phyloP scores from a whole-genome alignment of 805 yeast genomes.

The Tetrapisispora iriomotensis region DNA sequence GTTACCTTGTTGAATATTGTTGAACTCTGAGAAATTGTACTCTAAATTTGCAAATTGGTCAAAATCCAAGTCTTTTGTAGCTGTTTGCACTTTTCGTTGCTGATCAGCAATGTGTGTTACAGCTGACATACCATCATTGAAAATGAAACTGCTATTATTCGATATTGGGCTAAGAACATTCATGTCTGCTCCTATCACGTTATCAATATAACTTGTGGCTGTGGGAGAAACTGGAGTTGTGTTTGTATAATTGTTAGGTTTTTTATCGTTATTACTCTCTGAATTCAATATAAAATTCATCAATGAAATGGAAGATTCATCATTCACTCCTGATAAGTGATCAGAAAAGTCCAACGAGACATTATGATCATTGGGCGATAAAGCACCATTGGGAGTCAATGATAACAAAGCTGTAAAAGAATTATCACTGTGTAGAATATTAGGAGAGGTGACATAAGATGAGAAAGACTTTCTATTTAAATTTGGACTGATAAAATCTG shows the following conservation, averaged over 20 bases:
- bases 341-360: constrained; percentile 12
- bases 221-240: background rate
- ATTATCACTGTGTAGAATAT: constrained; percentile 8
- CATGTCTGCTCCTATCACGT: background rate
- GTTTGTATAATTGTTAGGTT: background rate
- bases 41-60: no score
- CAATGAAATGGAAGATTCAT: background rate
- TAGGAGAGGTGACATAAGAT: background rate
- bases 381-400: constrained; percentile 29
- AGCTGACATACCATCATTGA: background rate
- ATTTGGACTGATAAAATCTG: background rate
- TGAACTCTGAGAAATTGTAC: no score
- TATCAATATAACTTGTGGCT: background rate
- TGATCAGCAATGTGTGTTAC: no score
- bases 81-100: no score
- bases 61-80: no score
- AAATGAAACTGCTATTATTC: background rate
- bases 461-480: background rate
- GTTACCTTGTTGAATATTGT: no score
- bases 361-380: constrained; percentile 31
- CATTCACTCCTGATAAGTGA: background rate
- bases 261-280: background rate
- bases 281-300: background rate
- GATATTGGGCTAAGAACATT: background rate
- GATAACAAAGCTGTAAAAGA: constrained; percentile 25